Evolutionary conservation across 1,284 basidiomycete species (phyloP).

Genomic region (Rhodotorula sp.): DNA sequence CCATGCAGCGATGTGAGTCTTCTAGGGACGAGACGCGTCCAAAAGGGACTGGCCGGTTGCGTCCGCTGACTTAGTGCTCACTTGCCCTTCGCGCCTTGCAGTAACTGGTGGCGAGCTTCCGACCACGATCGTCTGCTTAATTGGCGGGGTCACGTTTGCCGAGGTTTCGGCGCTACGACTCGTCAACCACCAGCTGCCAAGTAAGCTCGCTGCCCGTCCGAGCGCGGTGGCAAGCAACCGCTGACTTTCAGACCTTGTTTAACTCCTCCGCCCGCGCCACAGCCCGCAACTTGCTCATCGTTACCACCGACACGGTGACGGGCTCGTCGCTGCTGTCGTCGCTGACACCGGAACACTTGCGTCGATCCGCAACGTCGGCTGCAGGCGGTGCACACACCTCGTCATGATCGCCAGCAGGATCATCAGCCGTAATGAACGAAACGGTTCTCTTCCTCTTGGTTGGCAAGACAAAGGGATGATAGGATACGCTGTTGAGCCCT

Average conservation of each 20-base stretch:
- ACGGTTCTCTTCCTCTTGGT: neutral
- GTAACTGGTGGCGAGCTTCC: constrained; percentile 51
- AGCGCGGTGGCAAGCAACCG: neutral
- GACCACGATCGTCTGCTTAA: constrained; percentile 92
- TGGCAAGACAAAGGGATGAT: too few species aligned
- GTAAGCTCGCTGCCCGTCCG: constrained; percentile 51
- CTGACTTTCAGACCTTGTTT: neutral
- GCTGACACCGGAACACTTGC: constrained; percentile 9
- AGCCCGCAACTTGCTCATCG: constrained; percentile 81
- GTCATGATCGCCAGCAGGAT: neutral
- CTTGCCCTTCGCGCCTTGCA: constrained; percentile 48
- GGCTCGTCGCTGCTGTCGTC: constrained; percentile 15
- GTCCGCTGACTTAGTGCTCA: constrained; percentile 1
- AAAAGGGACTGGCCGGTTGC: too few species aligned
- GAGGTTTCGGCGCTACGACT: constrained; percentile 85
- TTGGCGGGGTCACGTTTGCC: constrained; percentile 97
- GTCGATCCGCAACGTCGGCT: constrained; percentile 2
- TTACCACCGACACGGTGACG: constrained; percentile 61
- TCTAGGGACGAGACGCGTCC: too few species aligned
- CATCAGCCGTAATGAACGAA: neutral
- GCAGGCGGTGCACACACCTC: neutral
- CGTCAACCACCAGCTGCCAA: constrained; percentile 62
- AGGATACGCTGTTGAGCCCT: too few species aligned
- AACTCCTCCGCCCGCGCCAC: neutral
- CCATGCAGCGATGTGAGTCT: constrained; percentile 54